Evolutionary conservation across 192 early-diverging fungal species (phyloP), one percentile per base, ranked within the genome.

Genomic region (Geosiphon pyriformis): DNA sequence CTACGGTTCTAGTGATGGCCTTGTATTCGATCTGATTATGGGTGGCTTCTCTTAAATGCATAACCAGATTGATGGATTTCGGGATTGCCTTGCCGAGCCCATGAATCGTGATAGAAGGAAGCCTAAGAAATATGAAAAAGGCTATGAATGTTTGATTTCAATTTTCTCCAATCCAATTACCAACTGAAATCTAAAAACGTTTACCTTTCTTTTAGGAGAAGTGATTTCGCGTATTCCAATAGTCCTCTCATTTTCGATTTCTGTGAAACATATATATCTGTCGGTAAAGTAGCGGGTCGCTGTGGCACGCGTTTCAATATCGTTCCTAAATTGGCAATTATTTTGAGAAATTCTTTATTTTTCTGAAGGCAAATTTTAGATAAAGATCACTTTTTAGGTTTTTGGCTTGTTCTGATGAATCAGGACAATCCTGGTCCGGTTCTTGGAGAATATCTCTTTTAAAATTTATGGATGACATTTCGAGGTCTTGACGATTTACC

Each of bases 241-340:
- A 83, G 86, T 31, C 80, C 77, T 58, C 69, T 73, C 70, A 88
- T 83, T 55, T 75, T 79, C 8, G 85, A 84, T 48, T 85, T 86
- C 6, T 77, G 69, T 0, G 92, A 90, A 22, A 91, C 84, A 70
- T 92, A 94, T 30, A 94, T 90, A 71, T 94, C 90, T 8, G 82
- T 86, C 33, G 79, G 77, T 20, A 83, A 78, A 6, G 83, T 85
- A 11, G 85, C 79, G 15, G 88, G 79, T 26, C 85, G 75, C 56
- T 85, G 72, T 56, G 90, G 88, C 32, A 74, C 63, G 4, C 89
- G 68, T 72, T 88, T 88, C 23, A 26, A 1, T 32, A 64, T 61
- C 29, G 15, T 65, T 32, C n/a, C n/a, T n/a, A n/a, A n/a, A n/a
- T n/a, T n/a, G n/a, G n/a, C n/a, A n/a, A n/a, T n/a, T n/a, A n/a